These are phyloP conservation scores for Teratosphaeria destructans DNA, from an alignment of 2,329 filamentous ascomycete species.

Conservation along the genomic window DNA sequence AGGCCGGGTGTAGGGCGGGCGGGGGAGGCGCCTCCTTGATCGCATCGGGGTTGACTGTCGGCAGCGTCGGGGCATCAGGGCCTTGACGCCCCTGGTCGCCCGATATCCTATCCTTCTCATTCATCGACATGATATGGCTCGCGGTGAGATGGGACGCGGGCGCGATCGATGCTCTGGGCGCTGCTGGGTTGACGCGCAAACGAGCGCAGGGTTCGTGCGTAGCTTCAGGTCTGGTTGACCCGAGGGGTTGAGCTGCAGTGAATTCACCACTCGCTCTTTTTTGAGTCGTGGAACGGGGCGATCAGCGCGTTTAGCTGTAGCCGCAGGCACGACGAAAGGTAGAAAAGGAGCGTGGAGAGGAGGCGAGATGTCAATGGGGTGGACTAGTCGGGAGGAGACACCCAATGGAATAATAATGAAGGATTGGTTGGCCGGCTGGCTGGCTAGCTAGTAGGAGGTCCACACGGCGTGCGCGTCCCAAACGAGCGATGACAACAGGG, in stretches of 20 bases:
- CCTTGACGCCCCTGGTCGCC: conserved; percentile 55
- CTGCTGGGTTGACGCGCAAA: background rate
- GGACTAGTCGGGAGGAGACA: background rate
- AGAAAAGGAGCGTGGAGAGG: background rate
- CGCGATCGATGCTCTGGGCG: background rate
- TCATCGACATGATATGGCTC: conserved; percentile 31
- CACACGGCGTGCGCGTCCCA: too few species aligned
- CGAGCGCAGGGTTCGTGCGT: background rate
- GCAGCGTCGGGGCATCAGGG: conserved; percentile 53
- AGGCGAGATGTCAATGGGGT: background rate
- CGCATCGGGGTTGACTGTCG: conserved; percentile 65
- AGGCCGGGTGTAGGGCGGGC: conserved; percentile 60
- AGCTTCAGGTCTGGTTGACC: background rate
- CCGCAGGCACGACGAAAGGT: background rate
- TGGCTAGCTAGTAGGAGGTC: too few species aligned
- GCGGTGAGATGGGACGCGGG: background rate
- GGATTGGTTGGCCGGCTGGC: too few species aligned
- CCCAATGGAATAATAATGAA: background rate
- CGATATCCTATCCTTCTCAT: conserved; percentile 76
- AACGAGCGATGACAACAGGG: too few species aligned
- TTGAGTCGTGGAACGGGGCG: background rate
- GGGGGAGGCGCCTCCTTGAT: conserved; percentile 61
- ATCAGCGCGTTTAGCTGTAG: background rate
- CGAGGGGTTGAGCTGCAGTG: too few species aligned
- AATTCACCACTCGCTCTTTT: too few species aligned